These are phyloP conservation scores for Lasiosphaeria miniovina DNA, from an alignment of 495 filamentous ascomycete species.

Conservation along the genomic window DNA sequence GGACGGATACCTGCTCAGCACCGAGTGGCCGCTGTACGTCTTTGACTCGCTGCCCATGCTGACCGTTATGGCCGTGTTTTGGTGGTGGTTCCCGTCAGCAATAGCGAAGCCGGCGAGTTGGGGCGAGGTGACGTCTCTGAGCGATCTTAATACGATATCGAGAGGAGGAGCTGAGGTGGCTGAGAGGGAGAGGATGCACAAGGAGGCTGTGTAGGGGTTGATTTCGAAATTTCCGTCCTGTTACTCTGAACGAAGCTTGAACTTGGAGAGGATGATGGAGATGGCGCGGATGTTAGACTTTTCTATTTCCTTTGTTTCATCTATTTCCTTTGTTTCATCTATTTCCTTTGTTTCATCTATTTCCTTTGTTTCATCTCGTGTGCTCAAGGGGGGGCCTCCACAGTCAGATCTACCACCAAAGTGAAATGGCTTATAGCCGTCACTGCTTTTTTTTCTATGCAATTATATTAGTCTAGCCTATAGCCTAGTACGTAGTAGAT, in stretches of 20 bases:
- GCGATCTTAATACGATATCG: background rate
- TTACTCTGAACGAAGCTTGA: background rate
- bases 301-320: background rate
- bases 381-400: too few species aligned
- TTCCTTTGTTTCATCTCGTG: background rate
- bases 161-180: background rate
- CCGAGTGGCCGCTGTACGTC: slow-evolving; percentile 59
- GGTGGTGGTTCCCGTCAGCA: slow-evolving; percentile 1
- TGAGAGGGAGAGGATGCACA: background rate
- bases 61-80: slow-evolving; percentile 47
- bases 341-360: background rate
- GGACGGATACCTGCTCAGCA: slow-evolving; percentile 43
- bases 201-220: background rate
- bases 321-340: background rate
- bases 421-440: too few species aligned
- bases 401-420: too few species aligned
- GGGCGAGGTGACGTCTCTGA: background rate
- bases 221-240: too few species aligned
- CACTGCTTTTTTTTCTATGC: too few species aligned
- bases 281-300: background rate
- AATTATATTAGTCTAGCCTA: too few species aligned
- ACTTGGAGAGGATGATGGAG: background rate
- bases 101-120: background rate
- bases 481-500: background rate
- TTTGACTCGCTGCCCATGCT: slow-evolving; percentile 62